A percentile compares a stretch with the other conserved stretches of the same genome.
Conservation (phyloP, 2,329 filamentous ascomycete genomes). For the Sporothrix globosa region DNA sequence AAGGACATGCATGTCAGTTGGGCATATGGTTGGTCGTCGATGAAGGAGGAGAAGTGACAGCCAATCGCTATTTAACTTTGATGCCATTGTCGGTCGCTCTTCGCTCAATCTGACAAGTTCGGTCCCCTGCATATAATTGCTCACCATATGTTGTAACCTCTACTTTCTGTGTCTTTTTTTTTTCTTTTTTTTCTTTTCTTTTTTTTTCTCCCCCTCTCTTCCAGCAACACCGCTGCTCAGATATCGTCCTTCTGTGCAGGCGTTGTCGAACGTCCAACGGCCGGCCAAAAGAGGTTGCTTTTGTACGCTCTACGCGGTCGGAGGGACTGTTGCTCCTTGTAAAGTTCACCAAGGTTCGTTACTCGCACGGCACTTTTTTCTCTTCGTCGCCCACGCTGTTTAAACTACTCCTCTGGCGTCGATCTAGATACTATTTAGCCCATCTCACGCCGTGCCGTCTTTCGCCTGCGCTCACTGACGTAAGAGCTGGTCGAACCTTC, state of each 20-base stretch:
- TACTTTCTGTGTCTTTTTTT: no score
- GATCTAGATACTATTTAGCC: no score
- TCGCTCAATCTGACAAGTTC: not conserved
- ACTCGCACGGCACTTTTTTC: not conserved
- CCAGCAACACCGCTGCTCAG: no score
- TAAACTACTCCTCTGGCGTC: no score
- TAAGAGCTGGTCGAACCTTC: no score
- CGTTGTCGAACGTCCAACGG: not conserved
- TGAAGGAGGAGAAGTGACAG: conserved; percentile 13
- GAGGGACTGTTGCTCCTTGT: not conserved
- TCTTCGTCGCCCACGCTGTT: not conserved
- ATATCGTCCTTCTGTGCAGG: no score
- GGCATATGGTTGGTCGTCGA: not conserved
- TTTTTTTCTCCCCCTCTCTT: no score
- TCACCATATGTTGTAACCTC: no score
- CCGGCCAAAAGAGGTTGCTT: not conserved
- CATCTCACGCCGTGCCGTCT: no score
- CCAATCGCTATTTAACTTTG: conserved; percentile 19
- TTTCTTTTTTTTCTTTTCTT: no score
- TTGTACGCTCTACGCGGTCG: not conserved
- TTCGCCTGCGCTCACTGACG: no score
- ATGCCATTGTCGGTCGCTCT: not conserved
- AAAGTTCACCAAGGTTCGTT: not conserved
- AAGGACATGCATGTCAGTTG: no score
- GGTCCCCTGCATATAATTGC: not conserved